phyloP scores from a whole-genome alignment of 306 rosid species.

The Gastrolobium bilobum region DNA sequence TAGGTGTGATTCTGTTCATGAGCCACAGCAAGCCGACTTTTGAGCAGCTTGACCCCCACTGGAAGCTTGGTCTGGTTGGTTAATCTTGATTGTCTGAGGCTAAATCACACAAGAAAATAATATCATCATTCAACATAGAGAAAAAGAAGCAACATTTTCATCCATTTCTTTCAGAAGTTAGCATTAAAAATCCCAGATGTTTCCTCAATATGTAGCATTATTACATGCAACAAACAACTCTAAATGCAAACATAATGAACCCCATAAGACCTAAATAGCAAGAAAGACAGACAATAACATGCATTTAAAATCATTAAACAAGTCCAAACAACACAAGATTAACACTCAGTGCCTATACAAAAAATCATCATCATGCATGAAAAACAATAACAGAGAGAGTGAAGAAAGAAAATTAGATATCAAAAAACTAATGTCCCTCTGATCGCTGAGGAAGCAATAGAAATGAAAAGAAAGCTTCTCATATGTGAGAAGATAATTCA shows the following conservation, averaged over 20 bases:
- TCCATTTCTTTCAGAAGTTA: slow-evolving; percentile 11
- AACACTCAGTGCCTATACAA: slow-evolving; percentile 14
- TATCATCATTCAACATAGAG: slow-evolving; percentile 35
- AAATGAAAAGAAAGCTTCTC: slow-evolving; percentile 21
- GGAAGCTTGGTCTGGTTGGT: slow-evolving; percentile 61
- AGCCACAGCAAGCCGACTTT: slow-evolving; percentile 80
- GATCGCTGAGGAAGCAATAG: slow-evolving; percentile 49
- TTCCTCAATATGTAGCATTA: slow-evolving; percentile 1
- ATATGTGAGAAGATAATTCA: slow-evolving; percentile 39
- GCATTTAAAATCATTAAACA: slow-evolving; percentile 48
- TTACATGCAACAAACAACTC: slow-evolving; percentile 34
- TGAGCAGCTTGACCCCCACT: slow-evolving; percentile 66
- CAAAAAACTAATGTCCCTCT: slow-evolving; percentile 16
- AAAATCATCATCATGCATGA: slow-evolving; percentile 42
- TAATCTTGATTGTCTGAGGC: slow-evolving; percentile 79
- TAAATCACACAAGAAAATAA: slow-evolving; percentile 50
- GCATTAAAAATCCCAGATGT: neutral
- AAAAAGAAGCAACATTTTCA: slow-evolving; percentile 28
- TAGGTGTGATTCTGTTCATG: slow-evolving; percentile 45
- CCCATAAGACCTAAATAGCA: slow-evolving; percentile 10
- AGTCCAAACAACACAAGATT: slow-evolving; percentile 42
- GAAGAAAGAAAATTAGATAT: slow-evolving; percentile 7
- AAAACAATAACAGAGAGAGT: neutral
- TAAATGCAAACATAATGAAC: slow-evolving; percentile 39
- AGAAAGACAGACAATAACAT: slow-evolving; percentile 5